Evolutionary conservation across 2,329 filamentous ascomycete genomes (phyloP), one percentile per base, ranked within the genome.

Genomic region (Cordyceps tenuipes): DNA sequence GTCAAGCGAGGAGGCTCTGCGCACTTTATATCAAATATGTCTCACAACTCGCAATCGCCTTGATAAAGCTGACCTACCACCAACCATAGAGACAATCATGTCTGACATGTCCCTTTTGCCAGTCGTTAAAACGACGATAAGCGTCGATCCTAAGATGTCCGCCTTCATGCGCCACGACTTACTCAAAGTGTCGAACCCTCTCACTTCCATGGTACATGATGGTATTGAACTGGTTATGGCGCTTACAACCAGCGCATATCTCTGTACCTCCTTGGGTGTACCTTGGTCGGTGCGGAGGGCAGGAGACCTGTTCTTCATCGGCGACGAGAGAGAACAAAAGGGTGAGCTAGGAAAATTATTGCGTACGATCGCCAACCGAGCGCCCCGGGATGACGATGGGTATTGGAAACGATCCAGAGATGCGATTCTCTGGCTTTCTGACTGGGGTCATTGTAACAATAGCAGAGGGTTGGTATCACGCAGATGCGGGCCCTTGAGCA

Each of bases 381-480:
- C 77, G 13, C 75, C 80, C 2, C 84, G 80, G 62, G 80, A 78
- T 41, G 84, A 89, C 57, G 85, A 89, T 62, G 78, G 78, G 39
- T 83, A 82, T 62, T 89, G 87, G 86, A 74, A 78, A 29, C 77
- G 75, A 57, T 79, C 82, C 13, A 80, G 88, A 61, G 80, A 81
- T 47, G 84, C 87, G 66, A 71, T 92, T 9, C 69, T 91, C 4
- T 93, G 89, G 89, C 76, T 93, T 34, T 84, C 85, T 68, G 81
- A 82, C 66, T 92, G 89, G 89, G 86, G 86, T 39, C 77, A 79
- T 26, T 77, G 81, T 3, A 46, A 64, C 3, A 64, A 65, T n/a
- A 56, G 63, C 13, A 29, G 17, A 31, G 21, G 68, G 67, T 21
- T 73, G 39, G 29, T 36, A n/a, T 21, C 34, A 36, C n/a, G 29